These are phyloP conservation scores for Puccinia polysora DNA, from an alignment of 1,284 basidiomycete species.

Conservation along the genomic window DNA sequence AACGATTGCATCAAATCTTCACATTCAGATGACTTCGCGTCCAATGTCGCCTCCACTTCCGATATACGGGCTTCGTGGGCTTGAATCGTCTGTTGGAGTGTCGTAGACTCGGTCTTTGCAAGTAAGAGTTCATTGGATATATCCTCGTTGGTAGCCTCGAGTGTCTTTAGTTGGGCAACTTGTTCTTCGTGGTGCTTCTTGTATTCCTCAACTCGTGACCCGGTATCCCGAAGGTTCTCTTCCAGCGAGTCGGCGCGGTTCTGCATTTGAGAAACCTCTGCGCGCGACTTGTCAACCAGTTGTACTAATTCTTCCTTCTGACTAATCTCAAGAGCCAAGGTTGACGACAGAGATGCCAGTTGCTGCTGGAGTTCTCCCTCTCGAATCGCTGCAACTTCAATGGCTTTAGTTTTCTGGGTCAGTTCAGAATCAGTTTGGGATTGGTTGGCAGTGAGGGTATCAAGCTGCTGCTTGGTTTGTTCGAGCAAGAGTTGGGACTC, in stretches of 20 bases:
- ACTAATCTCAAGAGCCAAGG: conserved; percentile 5
- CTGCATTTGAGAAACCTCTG: conserved; percentile 5
- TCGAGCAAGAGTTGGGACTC: conserved; percentile 3
- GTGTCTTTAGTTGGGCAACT: conserved; percentile 10
- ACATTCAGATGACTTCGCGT: conserved; percentile 15
- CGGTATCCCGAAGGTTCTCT: conserved; percentile 2
- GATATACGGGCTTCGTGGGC: conserved; percentile 1
- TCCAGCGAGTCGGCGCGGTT: conserved; percentile 5
- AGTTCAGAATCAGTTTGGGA: conserved; percentile 4
- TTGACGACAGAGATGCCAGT: conserved; percentile 18
- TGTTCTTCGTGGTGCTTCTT: not conserved
- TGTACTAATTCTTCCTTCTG: conserved; percentile 2
- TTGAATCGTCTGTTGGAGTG: conserved; percentile 1
- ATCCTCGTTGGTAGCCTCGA: not conserved
- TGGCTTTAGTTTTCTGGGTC: conserved; percentile 5
- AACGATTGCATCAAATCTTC: conserved; percentile 15
- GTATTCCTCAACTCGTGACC: not conserved
- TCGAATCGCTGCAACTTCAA: not conserved
- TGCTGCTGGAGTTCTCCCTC: conserved; percentile 11
- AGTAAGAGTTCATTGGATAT: conserved; percentile 11
- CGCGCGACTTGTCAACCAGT: not conserved
- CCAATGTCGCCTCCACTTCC: conserved; percentile 6
- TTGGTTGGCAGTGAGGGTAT: not conserved
- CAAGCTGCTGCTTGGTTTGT: conserved; percentile 11
- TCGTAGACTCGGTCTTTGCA: not conserved